These are phyloP conservation scores for Phytophthora vignae DNA, from an alignment of 352 stramenopile species.

Conservation along the genomic window DNA sequence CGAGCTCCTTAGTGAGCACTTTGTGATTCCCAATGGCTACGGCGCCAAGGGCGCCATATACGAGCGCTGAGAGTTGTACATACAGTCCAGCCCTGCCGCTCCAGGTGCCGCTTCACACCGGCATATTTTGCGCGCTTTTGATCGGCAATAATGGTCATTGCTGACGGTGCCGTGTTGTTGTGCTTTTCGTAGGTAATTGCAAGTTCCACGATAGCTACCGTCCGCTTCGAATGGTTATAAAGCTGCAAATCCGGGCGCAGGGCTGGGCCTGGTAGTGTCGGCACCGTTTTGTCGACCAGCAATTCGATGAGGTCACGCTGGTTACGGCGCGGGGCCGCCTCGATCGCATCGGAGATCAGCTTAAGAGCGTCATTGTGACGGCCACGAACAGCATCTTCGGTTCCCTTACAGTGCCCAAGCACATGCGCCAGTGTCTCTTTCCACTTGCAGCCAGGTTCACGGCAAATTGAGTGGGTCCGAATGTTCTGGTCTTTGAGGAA, in stretches of 20 bases:
- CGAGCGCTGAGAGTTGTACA: too few relatives aligned
- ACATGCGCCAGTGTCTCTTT: background rate
- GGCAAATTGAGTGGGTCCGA: background rate
- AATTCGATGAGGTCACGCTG: background rate
- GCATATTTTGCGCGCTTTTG: too few relatives aligned
- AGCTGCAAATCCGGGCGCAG: background rate
- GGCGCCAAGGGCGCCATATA: too few relatives aligned
- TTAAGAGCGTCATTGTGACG: background rate
- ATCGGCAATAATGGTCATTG: too few relatives aligned
- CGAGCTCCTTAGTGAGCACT: background rate
- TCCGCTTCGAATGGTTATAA: background rate
- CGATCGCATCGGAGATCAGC: background rate
- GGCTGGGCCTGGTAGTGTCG: background rate
- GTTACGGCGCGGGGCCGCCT: background rate
- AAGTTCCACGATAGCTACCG: background rate
- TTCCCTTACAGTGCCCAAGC: background rate
- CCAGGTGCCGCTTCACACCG: too few relatives aligned
- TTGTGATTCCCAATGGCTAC: background rate
- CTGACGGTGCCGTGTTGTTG: too few relatives aligned
- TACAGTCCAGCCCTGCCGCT: too few relatives aligned
- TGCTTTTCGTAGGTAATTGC: background rate
- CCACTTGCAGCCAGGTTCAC: background rate
- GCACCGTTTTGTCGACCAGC: background rate
- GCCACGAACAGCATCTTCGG: background rate
- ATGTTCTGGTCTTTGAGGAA: background rate